A percentile compares a stretch with the other conserved stretches of the same genome.
These are phyloP conservation scores for Ceratocystis colombiana DNA, from an alignment of 2,329 filamentous ascomycete species.

Conservation along the genomic window DNA sequence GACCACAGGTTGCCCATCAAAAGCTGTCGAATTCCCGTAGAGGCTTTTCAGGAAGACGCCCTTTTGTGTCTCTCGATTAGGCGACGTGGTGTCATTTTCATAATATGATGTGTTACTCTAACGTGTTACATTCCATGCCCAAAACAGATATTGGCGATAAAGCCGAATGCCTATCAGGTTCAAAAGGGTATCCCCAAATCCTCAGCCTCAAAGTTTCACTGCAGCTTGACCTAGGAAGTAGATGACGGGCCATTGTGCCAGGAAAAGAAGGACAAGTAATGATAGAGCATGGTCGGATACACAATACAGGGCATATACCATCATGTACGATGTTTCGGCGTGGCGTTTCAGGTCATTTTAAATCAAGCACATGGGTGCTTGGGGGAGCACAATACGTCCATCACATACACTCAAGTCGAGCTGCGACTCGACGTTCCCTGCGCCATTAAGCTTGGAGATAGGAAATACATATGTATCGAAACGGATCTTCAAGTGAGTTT, in stretches of 20 bases:
- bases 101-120: slow-evolving; percentile 4
- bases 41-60: background rate
- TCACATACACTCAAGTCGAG: too few relatives aligned
- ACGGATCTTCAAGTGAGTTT: too few relatives aligned
- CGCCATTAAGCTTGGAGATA: too few relatives aligned
- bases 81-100: slow-evolving; percentile 8
- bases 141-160: background rate
- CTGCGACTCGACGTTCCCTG: too few relatives aligned
- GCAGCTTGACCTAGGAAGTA: background rate
- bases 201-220: slow-evolving; percentile 5
- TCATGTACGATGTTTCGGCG: too few relatives aligned
- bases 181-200: background rate
- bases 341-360: too few relatives aligned
- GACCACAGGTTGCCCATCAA: background rate
- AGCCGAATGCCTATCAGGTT: background rate
- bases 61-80: slow-evolving; percentile 1
- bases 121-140: slow-evolving; percentile 6
- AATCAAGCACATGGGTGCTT: too few relatives aligned
- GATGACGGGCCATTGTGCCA: background rate
- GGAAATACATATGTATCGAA: too few relatives aligned
- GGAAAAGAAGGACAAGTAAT: background rate
- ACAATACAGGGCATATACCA: too few relatives aligned
- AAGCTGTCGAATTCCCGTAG: background rate
- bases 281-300: too few relatives aligned
- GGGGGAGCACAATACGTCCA: too few relatives aligned